Base-by-base conservation (phyloP, 2,329 filamentous ascomycete genomes). In the Mycosphaerella sp. region DNA sequence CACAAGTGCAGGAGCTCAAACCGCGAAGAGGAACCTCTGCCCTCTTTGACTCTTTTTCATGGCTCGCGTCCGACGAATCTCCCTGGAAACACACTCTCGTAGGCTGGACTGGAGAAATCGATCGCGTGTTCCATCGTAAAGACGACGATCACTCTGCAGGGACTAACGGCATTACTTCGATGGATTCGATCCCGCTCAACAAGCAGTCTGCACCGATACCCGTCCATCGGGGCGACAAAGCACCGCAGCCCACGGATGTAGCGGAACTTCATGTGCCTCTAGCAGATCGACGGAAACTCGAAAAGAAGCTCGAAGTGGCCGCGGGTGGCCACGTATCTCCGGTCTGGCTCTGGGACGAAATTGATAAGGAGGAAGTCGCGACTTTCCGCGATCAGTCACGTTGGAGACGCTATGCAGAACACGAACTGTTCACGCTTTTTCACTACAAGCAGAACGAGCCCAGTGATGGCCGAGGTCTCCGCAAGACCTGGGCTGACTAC, bases 401-500 rank as follows among this genome's bases (percentile, higher is more conserved):
- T 58, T 97, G 93, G 91, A 81, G 89, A 57, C 80, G 86, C 36
- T 97, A 93, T 69, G 89, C 90, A 13, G 89, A 96, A 72, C 84
- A 90, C 65, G 87, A 95, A 62, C 77, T 97, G 25, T 96, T 95
- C 72, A 89, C 88, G 1, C 79, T 96, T 8, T 89, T 96, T 67
- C 91, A 97, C 71, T 97, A 97, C 77, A 95, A 95, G 72, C 88
- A 93, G 65, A 87, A 95, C 65, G 88, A 90, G 67, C 89, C 91
- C 1, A 87, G 84, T 10, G 87, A 96, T 67, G 89, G 89, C 32
- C 82, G 86, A 59, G 82, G 82, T 14, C 87, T 93, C 66, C 83
- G 87, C 47, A 78, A 86, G 37, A 84, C 89, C 62, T 97, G 91
- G 90, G 82, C 86, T 21, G 89, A 97, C 71, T 97, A 95, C 71